These are phyloP conservation scores for Acacia acuminata DNA, from an alignment of 306 rosid genomes.

Conservation along the genomic window DNA sequence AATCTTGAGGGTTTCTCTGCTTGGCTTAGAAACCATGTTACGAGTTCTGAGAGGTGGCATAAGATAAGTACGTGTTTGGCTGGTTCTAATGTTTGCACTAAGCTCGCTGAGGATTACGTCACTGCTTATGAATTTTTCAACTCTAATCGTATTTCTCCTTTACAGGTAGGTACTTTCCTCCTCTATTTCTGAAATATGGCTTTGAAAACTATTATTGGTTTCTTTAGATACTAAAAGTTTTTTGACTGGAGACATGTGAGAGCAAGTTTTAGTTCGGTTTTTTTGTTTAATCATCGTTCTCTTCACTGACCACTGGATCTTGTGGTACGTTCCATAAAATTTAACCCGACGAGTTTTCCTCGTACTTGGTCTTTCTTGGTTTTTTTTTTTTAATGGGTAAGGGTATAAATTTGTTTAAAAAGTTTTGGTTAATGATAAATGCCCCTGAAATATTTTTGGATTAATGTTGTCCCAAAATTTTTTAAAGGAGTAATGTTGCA, in stretches of 20 bases:
- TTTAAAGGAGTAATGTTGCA: too few relatives aligned
- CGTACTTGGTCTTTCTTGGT: not conserved
- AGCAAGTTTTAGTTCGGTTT: not conserved
- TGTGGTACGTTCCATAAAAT: not conserved
- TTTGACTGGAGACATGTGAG: not conserved
- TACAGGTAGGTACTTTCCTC: slow-evolving; percentile 51
- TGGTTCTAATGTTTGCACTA: slow-evolving; percentile 59
- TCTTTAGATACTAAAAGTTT: not conserved
- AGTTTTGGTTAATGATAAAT: too few relatives aligned
- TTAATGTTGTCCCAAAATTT: too few relatives aligned
- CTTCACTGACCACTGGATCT: not conserved
- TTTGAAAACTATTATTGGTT: not conserved
- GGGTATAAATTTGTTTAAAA: too few relatives aligned
- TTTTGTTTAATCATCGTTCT: not conserved
- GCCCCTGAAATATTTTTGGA: too few relatives aligned
- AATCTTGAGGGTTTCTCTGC: slow-evolving; percentile 55
- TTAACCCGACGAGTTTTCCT: not conserved
- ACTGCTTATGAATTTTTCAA: slow-evolving; percentile 63
- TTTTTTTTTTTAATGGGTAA: not conserved
- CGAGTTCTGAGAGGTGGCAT: slow-evolving; percentile 55
- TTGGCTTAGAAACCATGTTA: slow-evolving; percentile 70
- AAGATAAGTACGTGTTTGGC: slow-evolving; percentile 75
- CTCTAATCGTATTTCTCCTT: slow-evolving; percentile 67
- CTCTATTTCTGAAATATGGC: not conserved
- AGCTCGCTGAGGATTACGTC: slow-evolving; percentile 51